Percentiles rank a stretch among this genome's conserved stretches.
Conservation (phyloP, 2,329 filamentous ascomycete genomes). For the Leptoxyphium fumago region DNA sequence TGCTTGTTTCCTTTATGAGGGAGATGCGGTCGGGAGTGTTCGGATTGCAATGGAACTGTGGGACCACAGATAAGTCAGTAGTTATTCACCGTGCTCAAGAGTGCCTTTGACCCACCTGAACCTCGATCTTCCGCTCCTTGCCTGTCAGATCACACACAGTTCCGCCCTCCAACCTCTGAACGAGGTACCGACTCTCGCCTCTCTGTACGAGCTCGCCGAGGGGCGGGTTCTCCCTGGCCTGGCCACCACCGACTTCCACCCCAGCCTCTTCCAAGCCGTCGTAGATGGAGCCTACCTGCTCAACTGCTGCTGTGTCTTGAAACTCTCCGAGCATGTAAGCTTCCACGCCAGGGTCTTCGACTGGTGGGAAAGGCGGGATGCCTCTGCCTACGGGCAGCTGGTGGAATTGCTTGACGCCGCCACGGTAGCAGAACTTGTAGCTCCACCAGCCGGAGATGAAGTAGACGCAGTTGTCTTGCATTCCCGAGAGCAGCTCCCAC, state of each 20-base stretch:
- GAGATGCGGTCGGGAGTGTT: conserved; percentile 63
- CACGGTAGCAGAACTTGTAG: conserved; percentile 85
- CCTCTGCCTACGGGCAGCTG: conserved; percentile 57
- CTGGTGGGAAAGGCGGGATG: conserved; percentile 52
- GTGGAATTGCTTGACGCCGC: conserved; percentile 81
- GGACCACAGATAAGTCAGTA: not conserved
- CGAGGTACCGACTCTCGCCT: conserved; percentile 71
- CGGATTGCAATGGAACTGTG: conserved; percentile 61
- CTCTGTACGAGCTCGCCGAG: conserved; percentile 50
- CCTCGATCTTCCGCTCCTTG: conserved; percentile 66
- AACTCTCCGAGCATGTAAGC: conserved; percentile 65
- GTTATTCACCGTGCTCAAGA: not conserved
- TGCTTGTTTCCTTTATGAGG: conserved; percentile 86
- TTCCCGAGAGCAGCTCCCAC: conserved; percentile 62
- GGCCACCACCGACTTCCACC: conserved; percentile 8
- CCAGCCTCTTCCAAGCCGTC: conserved; percentile 13
- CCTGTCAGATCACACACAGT: conserved; percentile 79
- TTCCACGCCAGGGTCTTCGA: conserved; percentile 59
- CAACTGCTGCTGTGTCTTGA: conserved; percentile 7
- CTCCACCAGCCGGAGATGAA: conserved; percentile 86
- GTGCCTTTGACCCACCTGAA: conserved; percentile 38
- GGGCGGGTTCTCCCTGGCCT: conserved; percentile 11
- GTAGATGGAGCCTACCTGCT: conserved; percentile 12
- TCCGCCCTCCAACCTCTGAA: conserved; percentile 65
- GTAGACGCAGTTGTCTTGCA: conserved; percentile 72